Conservation (phyloP, 2,329 filamentous ascomycete species). For the Knoxdaviesia proteae region DNA sequence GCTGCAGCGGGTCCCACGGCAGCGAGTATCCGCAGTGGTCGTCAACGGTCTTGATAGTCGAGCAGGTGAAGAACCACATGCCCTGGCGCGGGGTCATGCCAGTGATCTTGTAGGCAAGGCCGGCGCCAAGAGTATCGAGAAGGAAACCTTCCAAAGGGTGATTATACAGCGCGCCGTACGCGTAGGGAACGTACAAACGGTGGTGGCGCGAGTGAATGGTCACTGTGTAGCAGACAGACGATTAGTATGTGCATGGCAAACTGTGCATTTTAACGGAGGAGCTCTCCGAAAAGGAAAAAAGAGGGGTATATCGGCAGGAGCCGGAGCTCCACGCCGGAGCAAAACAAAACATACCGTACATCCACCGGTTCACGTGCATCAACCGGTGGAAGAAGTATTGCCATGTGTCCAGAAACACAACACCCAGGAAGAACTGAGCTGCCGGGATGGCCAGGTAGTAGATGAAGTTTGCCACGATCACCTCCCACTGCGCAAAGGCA, state of each 20-base stretch:
- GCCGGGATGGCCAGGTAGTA: constrained; percentile 63
- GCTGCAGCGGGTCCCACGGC: constrained; percentile 84
- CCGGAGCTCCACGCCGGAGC: constrained; percentile 13
- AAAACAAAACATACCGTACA: constrained; percentile 53
- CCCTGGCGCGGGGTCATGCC: constrained; percentile 71
- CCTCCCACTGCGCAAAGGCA: constrained; percentile 69
- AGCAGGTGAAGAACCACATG: constrained; percentile 75
- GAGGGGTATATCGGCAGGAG: constrained; percentile 23
- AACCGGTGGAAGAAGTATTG: constrained; percentile 92
- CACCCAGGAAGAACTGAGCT: constrained; percentile 55
- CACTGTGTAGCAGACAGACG: constrained; percentile 21
- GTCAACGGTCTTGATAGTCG: constrained; percentile 89
- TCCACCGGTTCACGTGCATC: constrained; percentile 95
- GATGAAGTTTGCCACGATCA: constrained; percentile 49
- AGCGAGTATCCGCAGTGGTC: constrained; percentile 96
- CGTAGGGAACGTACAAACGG: constrained; percentile 91
- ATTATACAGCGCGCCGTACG: constrained; percentile 92
- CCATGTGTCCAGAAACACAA: constrained; percentile 78
- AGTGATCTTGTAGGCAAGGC: constrained; percentile 60
- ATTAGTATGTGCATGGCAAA: not conserved
- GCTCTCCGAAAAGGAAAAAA: not conserved
- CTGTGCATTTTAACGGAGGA: not conserved
- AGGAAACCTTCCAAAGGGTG: constrained; percentile 88
- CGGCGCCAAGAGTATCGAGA: constrained; percentile 75
- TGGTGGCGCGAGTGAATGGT: constrained; percentile 91